These are phyloP conservation scores for Sporothrix inflata DNA, from an alignment of 2,329 filamentous ascomycete genomes.

Conservation along the genomic window DNA sequence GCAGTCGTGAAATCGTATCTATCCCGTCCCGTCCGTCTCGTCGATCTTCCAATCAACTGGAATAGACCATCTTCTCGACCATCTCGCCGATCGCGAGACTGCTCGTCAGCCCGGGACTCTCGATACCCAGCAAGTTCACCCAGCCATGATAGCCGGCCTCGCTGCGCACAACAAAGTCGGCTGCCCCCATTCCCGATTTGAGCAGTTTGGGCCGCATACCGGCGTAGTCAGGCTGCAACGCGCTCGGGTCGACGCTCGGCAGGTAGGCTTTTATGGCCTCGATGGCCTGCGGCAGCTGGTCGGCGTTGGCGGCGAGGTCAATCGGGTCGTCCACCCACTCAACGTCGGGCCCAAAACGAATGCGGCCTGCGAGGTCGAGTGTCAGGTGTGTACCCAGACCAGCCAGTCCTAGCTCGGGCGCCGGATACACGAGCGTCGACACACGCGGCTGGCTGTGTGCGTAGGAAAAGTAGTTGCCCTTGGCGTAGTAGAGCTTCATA, in stretches of 20 bases:
- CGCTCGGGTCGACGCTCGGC: conserved; percentile 67
- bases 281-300: conserved; percentile 67
- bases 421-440: conserved; percentile 81
- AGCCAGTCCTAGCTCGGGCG: conserved; percentile 76
- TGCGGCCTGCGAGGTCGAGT: conserved; percentile 78
- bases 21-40: background rate
- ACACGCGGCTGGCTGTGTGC: conserved; percentile 64
- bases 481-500: conserved; percentile 75
- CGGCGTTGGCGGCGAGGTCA: conserved; percentile 69
- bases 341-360: conserved; percentile 93
- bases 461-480: conserved; percentile 95
- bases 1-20: background rate
- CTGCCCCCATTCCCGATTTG: conserved; percentile 63
- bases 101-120: conserved; percentile 90
- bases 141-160: conserved; percentile 82
- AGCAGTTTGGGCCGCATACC: conserved; percentile 88
- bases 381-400: conserved; percentile 94
- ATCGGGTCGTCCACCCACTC: conserved; percentile 80
- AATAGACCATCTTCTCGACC: conserved; percentile 61
- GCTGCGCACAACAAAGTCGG: conserved; percentile 79
- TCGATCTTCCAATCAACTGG: background rate
- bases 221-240: conserved; percentile 80
- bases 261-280: conserved; percentile 78
- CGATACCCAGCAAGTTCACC: conserved; percentile 88
- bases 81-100: conserved; percentile 81